Base-by-base conservation (phyloP, 495 filamentous ascomycete species). In the Tuber indicum region DNA sequence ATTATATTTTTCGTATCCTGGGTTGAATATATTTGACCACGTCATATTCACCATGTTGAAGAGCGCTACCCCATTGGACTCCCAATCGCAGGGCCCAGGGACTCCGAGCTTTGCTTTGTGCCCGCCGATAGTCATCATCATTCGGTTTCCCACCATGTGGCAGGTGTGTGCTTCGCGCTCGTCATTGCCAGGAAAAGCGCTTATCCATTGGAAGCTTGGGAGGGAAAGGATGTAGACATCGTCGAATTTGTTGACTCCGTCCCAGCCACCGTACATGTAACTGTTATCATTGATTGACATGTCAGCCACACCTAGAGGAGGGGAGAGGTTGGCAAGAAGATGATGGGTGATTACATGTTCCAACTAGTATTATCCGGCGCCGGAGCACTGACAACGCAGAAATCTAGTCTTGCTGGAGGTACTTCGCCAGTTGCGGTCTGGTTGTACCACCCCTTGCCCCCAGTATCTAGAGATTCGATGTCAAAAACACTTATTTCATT, bases 191-290 rank as follows among this genome's bases (percentile, higher is more conserved):
- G 69, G 44, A 46, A 77, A 82, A 17, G 79, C 71, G 17, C 70
- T 70, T 39, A 74, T 82, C 89, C 89, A 91, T 39, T 83, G 85
- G 78, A 90, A 91, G 9, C 86, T 85, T 1, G 89, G 89, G 8
- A 91, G 81, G 72, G 86, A 85, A 26, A 91, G 85, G 70, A 90
- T 87, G 75, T 88, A 90, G 23, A 89, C 85, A 82, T 91, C 89
- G 77, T 89, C 88, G 77, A 74, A 74, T 9, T 12, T 66, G 26
- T 62, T 52, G 16, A 36, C 9, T 45, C 47, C 66, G 45, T 80
- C 77, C 39, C 78, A 78, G 44, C 78, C 78, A 71, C 78, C 78
- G 14, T 80, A 80, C 78, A 80, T 80, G 43, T 80, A 78, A 12
- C 74, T 76, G 21, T 21, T 41, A 62, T 70, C 26, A 36, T 44